Conservation (phyloP, 768 basidiomycete genomes). For the Auriculariales sp. region DNA sequence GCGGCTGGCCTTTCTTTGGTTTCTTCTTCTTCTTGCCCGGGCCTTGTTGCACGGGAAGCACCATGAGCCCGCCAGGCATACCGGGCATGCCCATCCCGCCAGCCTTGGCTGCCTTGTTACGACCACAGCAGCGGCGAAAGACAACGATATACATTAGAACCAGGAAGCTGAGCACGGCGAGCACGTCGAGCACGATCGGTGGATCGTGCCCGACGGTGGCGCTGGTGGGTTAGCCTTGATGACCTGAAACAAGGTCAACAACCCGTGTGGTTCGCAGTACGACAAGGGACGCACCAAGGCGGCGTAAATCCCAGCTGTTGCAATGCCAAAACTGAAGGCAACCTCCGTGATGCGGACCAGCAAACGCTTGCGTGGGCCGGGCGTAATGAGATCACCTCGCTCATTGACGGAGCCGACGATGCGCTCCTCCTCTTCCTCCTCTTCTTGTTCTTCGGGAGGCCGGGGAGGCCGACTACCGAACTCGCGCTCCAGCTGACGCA, state of each 20-base stretch:
- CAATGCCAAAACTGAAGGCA: conserved; percentile 34
- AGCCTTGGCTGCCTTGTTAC: conserved; percentile 15
- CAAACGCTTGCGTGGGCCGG: conserved; percentile 46
- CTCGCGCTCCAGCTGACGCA: conserved; percentile 57
- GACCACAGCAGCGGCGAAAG: conserved; percentile 40
- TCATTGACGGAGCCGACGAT: conserved; percentile 43
- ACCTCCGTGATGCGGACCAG: conserved; percentile 33
- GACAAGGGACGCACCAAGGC: too few species aligned
- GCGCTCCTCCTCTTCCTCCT: conserved; percentile 33
- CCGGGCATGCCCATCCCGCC: conserved; percentile 4
- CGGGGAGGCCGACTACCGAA: conserved; percentile 25
- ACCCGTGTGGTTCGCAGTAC: too few species aligned
- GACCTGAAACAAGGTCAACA: too few species aligned
- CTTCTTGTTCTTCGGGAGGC: conserved; percentile 14
- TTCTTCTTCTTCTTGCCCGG: conserved; percentile 23
- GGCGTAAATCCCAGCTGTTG: conserved; percentile 44
- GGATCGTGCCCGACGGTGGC: conserved; percentile 40
- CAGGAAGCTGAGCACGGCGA: conserved; percentile 39
- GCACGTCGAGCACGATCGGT: conserved; percentile 40
- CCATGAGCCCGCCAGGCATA: conserved; percentile 32
- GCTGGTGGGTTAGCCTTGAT: conserved; percentile 38
- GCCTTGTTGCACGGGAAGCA: conserved; percentile 42
- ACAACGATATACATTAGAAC: conserved; percentile 39
- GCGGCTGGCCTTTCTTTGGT: conserved; percentile 17
- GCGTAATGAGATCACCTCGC: conserved; percentile 44